A percentile compares a stretch with the other conserved stretches of the same genome.
These are phyloP conservation scores for Liriodendron chinense DNA, from an alignment of 164 flowering plant species.

Conservation along the genomic window DNA sequence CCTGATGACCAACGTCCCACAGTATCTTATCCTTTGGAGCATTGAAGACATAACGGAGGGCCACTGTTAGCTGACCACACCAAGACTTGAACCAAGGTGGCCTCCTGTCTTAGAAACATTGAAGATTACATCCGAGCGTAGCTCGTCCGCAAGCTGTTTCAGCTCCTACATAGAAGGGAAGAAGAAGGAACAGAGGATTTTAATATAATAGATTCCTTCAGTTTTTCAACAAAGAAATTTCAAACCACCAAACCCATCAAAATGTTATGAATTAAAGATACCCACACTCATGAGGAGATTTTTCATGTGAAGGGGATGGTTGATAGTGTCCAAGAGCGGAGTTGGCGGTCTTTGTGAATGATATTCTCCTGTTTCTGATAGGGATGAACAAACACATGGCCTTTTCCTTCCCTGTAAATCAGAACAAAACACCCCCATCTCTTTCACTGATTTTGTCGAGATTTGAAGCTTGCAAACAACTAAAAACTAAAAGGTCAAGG, in stretches of 20 bases:
- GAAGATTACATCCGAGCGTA: constrained; percentile 84
- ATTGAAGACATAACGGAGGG: constrained; percentile 92
- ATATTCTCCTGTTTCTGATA: constrained; percentile 77
- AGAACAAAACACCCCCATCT: constrained; percentile 28
- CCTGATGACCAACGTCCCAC: constrained; percentile 99
- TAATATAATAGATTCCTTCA: not conserved
- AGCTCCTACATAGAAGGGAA: constrained; percentile 54
- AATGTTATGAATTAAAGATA: not conserved
- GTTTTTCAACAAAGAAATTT: not conserved
- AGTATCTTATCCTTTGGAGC: constrained; percentile 75
- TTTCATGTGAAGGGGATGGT: constrained; percentile 97
- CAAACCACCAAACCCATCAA: not conserved
- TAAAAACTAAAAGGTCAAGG: not conserved
- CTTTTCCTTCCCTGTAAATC: constrained; percentile 52
- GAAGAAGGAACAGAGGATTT: no score
- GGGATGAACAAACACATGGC: constrained; percentile 54
- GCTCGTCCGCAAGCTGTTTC: constrained; percentile 84
- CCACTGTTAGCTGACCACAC: constrained; percentile 93
- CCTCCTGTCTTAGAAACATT: constrained; percentile 94
- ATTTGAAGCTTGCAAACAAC: constrained; percentile 5
- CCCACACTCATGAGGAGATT: constrained; percentile 78
- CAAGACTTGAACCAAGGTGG: constrained; percentile 95
- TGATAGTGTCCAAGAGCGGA: constrained; percentile 91
- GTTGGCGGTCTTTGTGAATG: constrained; percentile 83
- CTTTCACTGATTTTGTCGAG: constrained; percentile 10